Percentiles rank a stretch among this genome's conserved stretches.
phyloP scores from a whole-genome alignment of 2,329 filamentous ascomycete species.

The Alternaria panax region DNA sequence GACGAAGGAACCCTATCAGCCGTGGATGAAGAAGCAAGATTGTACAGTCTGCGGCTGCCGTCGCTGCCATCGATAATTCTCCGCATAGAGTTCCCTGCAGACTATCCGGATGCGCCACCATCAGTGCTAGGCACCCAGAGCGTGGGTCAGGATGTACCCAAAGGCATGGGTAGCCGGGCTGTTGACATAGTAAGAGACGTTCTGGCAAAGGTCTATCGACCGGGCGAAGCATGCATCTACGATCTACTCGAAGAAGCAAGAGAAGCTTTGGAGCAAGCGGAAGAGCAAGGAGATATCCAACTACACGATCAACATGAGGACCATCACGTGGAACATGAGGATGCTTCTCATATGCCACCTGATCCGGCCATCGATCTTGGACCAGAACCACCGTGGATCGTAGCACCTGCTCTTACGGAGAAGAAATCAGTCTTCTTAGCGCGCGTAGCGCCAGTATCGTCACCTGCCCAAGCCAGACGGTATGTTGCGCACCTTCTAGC shows the following conservation, averaged over 20 bases:
- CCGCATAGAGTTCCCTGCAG: slow-evolving; percentile 70
- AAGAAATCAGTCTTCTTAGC: slow-evolving; percentile 90
- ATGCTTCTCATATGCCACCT: not conserved
- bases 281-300: slow-evolving; percentile 38
- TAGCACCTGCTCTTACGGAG: slow-evolving; percentile 78
- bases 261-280: slow-evolving; percentile 59
- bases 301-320: slow-evolving; percentile 31
- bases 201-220: slow-evolving; percentile 71
- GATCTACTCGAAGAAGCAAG: slow-evolving; percentile 78
- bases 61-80: slow-evolving; percentile 63
- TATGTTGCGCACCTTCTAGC: slow-evolving; percentile 79
- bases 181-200: slow-evolving; percentile 73
- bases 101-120: slow-evolving; percentile 79
- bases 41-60: slow-evolving; percentile 68
- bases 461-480: slow-evolving; percentile 72
- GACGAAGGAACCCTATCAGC: slow-evolving; percentile 67
- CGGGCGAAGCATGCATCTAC: slow-evolving; percentile 84
- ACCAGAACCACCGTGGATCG: slow-evolving; percentile 69
- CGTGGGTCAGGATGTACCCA: slow-evolving; percentile 70
- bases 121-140: slow-evolving; percentile 79
- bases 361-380: slow-evolving; percentile 34
- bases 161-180: slow-evolving; percentile 75
- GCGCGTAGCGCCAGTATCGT: slow-evolving; percentile 73
- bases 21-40: slow-evolving; percentile 35
- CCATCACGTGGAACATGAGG: slow-evolving; percentile 10